Base-by-base conservation (phyloP, 129 eudicot species). In the Pulicaria dysenterica region DNA sequence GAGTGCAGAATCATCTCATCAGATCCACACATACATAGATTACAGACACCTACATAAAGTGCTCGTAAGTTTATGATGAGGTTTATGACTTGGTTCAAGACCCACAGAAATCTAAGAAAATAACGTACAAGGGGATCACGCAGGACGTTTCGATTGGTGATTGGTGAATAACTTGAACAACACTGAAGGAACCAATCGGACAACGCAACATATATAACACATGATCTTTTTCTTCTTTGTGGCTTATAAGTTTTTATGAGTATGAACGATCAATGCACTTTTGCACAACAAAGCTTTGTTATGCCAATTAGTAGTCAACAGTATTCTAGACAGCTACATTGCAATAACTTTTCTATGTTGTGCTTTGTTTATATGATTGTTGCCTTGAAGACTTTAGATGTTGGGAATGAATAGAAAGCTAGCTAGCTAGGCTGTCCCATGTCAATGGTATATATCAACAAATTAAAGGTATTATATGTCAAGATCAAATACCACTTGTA, bases 141-240 rank as follows among this genome's bases (percentile, higher is more conserved):
- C 10, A 3, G 16, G 54, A 62, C 71, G 78, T 73, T 73, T 73
- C 78, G 78, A 38, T 53, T 49, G 51, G 38, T 62, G 70, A 62
- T 73, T 62, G 71, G 78, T 73, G 44, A 19, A 73, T 73, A 49
- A 62, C 53, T 8, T 49, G 54, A 73, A 62, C 54, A 39, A 19
- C 53, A 19, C 2, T 3, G 5, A 8, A 5, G 8, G 54, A 53
- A 62, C 78, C 78, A 73, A 73, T 73, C 50, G 48, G 43, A 50
- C 37, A 63, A 12, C 51, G 41, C 48, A 73, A 60, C 61, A 13
- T 8, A 38, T 37, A 11, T 34, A 59, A 5, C 37, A 14, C 17
- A 24, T 24, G 31, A 45, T 45, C 6, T 59, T 14, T 7, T 2
- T 70, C 19, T 13, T 31, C 37, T 31, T 72, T 9, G 58, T 58